These are phyloP conservation scores for Naganishia sp. DNA, from an alignment of 1,284 basidiomycete species.

Conservation along the genomic window DNA sequence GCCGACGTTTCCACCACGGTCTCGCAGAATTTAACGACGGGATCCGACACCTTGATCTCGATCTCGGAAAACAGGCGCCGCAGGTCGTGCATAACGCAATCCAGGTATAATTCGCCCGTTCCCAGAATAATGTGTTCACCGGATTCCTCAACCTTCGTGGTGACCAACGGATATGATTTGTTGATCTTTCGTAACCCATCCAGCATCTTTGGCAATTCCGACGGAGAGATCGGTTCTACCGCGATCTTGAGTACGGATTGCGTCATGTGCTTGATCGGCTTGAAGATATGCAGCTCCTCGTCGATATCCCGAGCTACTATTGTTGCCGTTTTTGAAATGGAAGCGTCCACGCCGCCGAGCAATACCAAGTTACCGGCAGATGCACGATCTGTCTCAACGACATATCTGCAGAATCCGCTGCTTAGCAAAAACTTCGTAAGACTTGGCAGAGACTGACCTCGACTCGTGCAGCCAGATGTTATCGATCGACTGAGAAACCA, in stretches of 20 bases:
- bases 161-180: constrained; percentile 92
- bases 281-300: constrained; percentile 89
- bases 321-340: constrained; percentile 93
- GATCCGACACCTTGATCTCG: constrained; percentile 99
- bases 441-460: constrained; percentile 59
- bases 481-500: constrained; percentile 83
- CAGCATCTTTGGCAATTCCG: constrained; percentile 98
- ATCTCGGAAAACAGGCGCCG: constrained; percentile 92
- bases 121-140: constrained; percentile 97
- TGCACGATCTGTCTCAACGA: constrained; percentile 81
- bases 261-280: constrained; percentile 92
- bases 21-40: constrained; percentile 97
- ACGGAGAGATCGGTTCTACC: constrained; percentile 95
- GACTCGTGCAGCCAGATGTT: constrained; percentile 88
- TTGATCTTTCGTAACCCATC: constrained; percentile 95
- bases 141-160: constrained; percentile 96
- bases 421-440: background rate
- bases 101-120: constrained; percentile 95
- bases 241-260: constrained; percentile 98
- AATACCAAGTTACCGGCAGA: constrained; percentile 91
- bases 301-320: constrained; percentile 71
- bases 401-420: constrained; percentile 63
- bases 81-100: constrained; percentile 95
- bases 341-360: constrained; percentile 88
- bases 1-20: constrained; percentile 98